Base-by-base conservation (phyloP, 1,139 yeast species). In the Lizanozyma gosingica region DNA sequence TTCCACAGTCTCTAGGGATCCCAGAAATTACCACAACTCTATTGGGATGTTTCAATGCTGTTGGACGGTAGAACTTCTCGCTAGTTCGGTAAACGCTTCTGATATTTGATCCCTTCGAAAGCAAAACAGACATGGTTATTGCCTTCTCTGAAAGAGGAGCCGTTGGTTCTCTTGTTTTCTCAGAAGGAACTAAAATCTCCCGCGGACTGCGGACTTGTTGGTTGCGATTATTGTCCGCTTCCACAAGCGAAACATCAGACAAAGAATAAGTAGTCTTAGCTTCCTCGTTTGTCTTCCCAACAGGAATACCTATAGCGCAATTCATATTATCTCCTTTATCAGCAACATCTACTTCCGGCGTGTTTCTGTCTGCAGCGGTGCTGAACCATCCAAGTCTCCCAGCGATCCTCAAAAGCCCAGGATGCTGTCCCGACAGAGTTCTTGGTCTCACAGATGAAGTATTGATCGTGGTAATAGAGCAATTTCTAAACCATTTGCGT, bases 1-100 rank as follows among this genome's bases (percentile, higher is more conserved):
- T 48, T 4, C 84, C 80, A 22, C 6, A 22, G 29, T 22, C 29
- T 22, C 11, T 22, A 22, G 29, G 29, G 29, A 22, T 22, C 11
- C 29, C 29, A 22, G 9, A 6, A 6, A 22, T 22, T 6, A 22
- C 11, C 9, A 22, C 11, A 11, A 22, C 29, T 22, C 29, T 6
- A 22, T 22, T 22, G 9, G 29, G 11, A 22, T 22, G 29, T 22
- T 22, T 11, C 29, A 22, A 6, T 11, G 29, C 6, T 11, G 29
- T 6, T 6, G 29, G 29, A 6, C 29, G 29, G 11, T 11, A 11
- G 29, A 22, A 11, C 29, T 22, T 22, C 29, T 22, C 29, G n/a
- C n/a, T n/a, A n/a, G n/a, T n/a, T 22, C 29, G 29, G 11, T 22
- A 22, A 22, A 22, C 29, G 11, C 11, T 22, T 11, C 29, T 22